phyloP scores from a whole-genome alignment of 2,329 filamentous ascomycete genomes.

The Exophiala spinifera region DNA sequence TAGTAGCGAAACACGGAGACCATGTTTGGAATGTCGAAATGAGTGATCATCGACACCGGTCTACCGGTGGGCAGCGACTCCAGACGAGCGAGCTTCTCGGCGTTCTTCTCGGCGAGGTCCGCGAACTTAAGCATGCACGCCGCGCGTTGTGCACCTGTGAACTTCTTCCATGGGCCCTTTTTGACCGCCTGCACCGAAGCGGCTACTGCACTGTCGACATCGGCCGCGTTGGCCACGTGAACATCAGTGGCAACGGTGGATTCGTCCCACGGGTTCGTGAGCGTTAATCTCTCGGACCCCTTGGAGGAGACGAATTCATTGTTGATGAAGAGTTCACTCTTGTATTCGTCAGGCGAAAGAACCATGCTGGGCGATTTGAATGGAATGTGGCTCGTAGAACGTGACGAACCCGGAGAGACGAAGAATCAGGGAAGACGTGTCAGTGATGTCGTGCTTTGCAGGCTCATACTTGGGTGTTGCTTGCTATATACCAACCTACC shows the following conservation, averaged over 20 bases:
- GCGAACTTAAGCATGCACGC: slow-evolving; percentile 46
- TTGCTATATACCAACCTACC: no score
- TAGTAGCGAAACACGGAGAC: slow-evolving; percentile 77
- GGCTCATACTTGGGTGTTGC: no score
- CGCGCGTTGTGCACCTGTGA: slow-evolving; percentile 27
- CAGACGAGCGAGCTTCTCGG: slow-evolving; percentile 31
- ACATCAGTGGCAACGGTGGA: slow-evolving; percentile 33
- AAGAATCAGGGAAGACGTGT: no score
- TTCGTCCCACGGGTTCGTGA: slow-evolving; percentile 34
- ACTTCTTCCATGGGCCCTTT: slow-evolving; percentile 29
- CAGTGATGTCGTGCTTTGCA: no score
- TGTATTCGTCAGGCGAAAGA: slow-evolving; percentile 5
- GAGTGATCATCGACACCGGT: slow-evolving; percentile 58
- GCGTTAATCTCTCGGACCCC: slow-evolving; percentile 34
- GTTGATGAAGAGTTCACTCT: slow-evolving; percentile 42
- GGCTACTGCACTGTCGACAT: slow-evolving; percentile 37
- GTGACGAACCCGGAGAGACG: no score
- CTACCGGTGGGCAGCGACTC: slow-evolving; percentile 48
- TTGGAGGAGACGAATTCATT: slow-evolving; percentile 41
- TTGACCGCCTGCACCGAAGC: slow-evolving; percentile 34
- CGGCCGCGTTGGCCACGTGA: slow-evolving; percentile 33
- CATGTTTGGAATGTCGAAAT: slow-evolving; percentile 65
- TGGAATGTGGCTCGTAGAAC: no score
- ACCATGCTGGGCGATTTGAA: not conserved
- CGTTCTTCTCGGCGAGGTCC: slow-evolving; percentile 31